phyloP scores from a whole-genome alignment of 495 filamentous ascomycete species.

The Aspergillus carlsbadensis region DNA sequence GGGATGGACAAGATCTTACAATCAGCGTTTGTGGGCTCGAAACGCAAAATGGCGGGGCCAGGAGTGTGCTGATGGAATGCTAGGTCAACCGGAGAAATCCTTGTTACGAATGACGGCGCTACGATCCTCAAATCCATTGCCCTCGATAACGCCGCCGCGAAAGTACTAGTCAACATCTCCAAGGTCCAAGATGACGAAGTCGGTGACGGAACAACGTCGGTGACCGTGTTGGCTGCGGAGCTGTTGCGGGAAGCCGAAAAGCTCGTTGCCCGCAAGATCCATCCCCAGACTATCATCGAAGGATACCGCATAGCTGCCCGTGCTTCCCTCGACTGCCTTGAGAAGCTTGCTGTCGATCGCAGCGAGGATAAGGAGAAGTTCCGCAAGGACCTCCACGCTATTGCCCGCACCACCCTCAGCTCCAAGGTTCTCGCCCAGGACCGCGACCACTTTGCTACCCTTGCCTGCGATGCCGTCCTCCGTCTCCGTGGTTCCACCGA shows the following conservation, averaged over 20 bases:
- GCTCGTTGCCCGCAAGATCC: conserved; percentile 94
- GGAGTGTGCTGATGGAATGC: conserved; percentile 10
- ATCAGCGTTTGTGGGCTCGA: conserved; percentile 68
- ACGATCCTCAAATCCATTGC: conserved; percentile 98
- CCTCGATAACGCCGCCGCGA: conserved; percentile 97
- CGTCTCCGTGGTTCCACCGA: conserved; percentile 89
- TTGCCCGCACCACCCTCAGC: conserved; percentile 94
- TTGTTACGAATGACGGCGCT: conserved; percentile 98
- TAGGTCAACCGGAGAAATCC: conserved; percentile 92
- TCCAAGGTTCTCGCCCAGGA: conserved; percentile 97
- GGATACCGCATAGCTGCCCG: conserved; percentile 95
- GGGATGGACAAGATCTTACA: conserved; percentile 99
- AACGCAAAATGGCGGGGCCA: conserved; percentile 19
- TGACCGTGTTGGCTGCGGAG: conserved; percentile 92
- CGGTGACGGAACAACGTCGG: conserved; percentile 90
- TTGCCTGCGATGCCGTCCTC: conserved; percentile 91
- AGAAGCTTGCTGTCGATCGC: conserved; percentile 82
- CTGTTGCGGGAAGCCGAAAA: conserved; percentile 95
- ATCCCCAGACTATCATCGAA: conserved; percentile 99
- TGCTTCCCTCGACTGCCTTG: conserved; percentile 80
- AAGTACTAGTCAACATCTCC: conserved; percentile 94
- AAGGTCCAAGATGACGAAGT: conserved; percentile 99
- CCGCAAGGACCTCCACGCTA: conserved; percentile 83
- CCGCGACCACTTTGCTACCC: conserved; percentile 82
- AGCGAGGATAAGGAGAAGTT: conserved; percentile 79